A percentile compares a stretch with the other conserved stretches of the same genome.
These are phyloP conservation scores for Colletotrichum navitas DNA, from an alignment of 2,329 filamentous ascomycete genomes.

Conservation along the genomic window DNA sequence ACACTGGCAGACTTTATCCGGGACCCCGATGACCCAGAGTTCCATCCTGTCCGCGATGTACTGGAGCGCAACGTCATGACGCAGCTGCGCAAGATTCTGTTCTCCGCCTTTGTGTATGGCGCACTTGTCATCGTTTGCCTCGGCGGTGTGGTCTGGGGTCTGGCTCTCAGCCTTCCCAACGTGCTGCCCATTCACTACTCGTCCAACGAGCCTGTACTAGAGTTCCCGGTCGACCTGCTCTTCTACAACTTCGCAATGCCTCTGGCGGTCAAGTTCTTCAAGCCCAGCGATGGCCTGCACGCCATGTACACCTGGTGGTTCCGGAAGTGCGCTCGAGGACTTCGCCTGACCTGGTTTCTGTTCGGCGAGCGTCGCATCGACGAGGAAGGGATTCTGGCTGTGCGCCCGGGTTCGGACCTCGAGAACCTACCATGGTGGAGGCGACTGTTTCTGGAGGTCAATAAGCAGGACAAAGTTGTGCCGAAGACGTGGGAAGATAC, in stretches of 20 bases:
- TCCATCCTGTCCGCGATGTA: slow-evolving; percentile 96
- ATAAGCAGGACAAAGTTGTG: slow-evolving; percentile 56
- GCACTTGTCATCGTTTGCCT: slow-evolving; percentile 92
- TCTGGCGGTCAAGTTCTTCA: slow-evolving; percentile 84
- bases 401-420: slow-evolving; percentile 53
- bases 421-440: slow-evolving; percentile 54
- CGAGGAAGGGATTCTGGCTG: slow-evolving; percentile 79
- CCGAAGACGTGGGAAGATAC: slow-evolving; percentile 70
- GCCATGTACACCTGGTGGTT: slow-evolving; percentile 98
- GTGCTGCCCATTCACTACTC: slow-evolving; percentile 95
- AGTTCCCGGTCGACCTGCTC: slow-evolving; percentile 93
- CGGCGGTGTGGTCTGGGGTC: slow-evolving; percentile 95
- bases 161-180: slow-evolving; percentile 74
- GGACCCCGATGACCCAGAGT: slow-evolving; percentile 97
- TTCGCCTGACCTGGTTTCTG: slow-evolving; percentile 91
- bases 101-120: slow-evolving; percentile 95
- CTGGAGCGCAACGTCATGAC: slow-evolving; percentile 92
- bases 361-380: slow-evolving; percentile 86
- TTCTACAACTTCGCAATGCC: slow-evolving; percentile 99
- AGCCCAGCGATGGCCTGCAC: slow-evolving; percentile 86
- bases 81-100: slow-evolving; percentile 94
- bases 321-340: slow-evolving; percentile 80
- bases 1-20: slow-evolving; percentile 83
- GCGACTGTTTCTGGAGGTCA: slow-evolving; percentile 61
- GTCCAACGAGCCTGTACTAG: slow-evolving; percentile 89